Conservation (phyloP, 2,329 filamentous ascomycete species). For the Hymenoscyphus albidus region DNA sequence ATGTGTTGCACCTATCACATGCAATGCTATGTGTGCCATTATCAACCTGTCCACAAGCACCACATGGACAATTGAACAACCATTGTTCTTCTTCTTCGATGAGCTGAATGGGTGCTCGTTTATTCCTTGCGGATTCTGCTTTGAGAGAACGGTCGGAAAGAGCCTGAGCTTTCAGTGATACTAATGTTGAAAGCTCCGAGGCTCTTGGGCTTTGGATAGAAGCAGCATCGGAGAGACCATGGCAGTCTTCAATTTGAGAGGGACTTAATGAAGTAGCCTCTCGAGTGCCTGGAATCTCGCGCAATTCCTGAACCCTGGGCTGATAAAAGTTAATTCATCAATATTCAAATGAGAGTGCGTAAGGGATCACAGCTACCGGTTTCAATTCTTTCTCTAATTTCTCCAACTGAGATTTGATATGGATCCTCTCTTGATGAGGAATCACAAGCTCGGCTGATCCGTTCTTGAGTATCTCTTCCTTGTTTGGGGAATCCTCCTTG, state of each 20-base stretch:
- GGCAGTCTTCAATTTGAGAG: neutral
- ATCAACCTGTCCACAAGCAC: conserved; percentile 85
- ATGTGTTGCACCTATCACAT: conserved; percentile 90
- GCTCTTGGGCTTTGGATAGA: neutral
- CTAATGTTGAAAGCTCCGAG: neutral
- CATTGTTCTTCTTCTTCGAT: conserved; percentile 72
- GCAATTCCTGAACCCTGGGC: neutral
- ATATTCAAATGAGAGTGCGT: neutral
- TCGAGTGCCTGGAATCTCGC: neutral
- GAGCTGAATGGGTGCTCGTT: conserved; percentile 50
- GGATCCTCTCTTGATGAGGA: neutral
- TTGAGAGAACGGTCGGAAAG: conserved; percentile 78
- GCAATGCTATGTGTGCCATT: conserved; percentile 92
- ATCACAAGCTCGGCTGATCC: neutral
- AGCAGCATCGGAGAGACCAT: neutral
- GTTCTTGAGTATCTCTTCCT: neutral
- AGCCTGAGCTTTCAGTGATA: neutral
- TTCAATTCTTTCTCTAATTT: neutral
- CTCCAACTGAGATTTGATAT: neutral
- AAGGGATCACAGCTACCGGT: neutral
- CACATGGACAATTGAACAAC: conserved; percentile 94
- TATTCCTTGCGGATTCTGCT: conserved; percentile 74
- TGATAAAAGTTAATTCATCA: neutral
- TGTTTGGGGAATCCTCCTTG: neutral
- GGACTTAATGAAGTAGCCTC: neutral